phyloP scores from a whole-genome alignment of 176 grass and related monocot genomes.

The Oryza brachyantha region DNA sequence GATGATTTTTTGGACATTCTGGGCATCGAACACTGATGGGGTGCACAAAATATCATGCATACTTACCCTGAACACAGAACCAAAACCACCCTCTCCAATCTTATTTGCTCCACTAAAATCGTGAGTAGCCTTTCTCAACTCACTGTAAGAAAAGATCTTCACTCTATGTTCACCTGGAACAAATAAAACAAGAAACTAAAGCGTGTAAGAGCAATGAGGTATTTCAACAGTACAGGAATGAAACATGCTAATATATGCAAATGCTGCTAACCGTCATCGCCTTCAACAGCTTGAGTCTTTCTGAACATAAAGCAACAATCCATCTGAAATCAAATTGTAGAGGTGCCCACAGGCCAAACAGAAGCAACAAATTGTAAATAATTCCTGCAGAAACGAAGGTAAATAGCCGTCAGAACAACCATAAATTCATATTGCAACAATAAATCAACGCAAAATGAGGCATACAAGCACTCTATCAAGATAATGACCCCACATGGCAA shows the following conservation, averaged over 20 bases:
- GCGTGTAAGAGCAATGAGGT: constrained; percentile 7
- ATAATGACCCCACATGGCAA: background rate
- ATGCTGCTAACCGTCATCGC: constrained; percentile 32
- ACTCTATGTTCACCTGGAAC: constrained; percentile 47
- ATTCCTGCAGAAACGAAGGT: constrained; percentile 27
- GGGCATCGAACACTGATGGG: background rate
- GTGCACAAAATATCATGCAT: background rate
- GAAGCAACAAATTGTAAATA: background rate
- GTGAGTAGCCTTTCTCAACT: constrained; percentile 77
- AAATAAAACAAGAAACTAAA: constrained; percentile 16
- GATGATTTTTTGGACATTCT: background rate
- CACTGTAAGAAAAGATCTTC: constrained; percentile 70
- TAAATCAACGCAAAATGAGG: background rate
- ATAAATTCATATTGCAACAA: background rate
- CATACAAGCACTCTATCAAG: background rate
- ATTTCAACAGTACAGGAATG: background rate
- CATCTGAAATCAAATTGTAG: constrained; percentile 25
- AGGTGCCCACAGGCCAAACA: background rate
- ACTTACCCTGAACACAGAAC: constrained; percentile 81
- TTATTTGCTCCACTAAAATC: constrained; percentile 71
- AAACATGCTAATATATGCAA: background rate
- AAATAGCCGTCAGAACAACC: background rate
- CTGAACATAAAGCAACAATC: constrained; percentile 40
- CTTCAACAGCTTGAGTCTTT: constrained; percentile 17
- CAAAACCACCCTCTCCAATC: constrained; percentile 90